phyloP scores from a whole-genome alignment of 345 rosid genomes.

The Lumnitzera racemosa region DNA sequence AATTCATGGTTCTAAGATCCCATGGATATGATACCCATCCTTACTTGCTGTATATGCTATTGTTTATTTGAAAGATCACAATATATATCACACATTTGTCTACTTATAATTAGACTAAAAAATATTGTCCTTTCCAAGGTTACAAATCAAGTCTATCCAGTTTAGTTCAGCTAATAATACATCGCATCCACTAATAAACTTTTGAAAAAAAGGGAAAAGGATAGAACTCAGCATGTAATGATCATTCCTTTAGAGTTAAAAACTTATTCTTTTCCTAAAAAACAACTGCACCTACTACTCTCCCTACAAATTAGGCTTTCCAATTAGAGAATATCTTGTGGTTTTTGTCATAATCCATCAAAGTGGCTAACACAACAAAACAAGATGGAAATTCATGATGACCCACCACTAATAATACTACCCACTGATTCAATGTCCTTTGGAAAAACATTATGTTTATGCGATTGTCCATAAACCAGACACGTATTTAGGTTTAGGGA shows the following conservation, averaged over 20 bases:
- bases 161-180: too few species aligned
- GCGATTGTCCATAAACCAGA: slow-evolving; percentile 13
- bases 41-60: too few species aligned
- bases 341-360: slow-evolving; percentile 10
- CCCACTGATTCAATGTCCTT: neutral
- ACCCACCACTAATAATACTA: slow-evolving; percentile 25
- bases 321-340: slow-evolving; percentile 4
- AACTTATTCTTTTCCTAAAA: neutral
- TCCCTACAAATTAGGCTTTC: slow-evolving; percentile 13
- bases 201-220: too few species aligned
- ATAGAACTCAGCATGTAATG: neutral
- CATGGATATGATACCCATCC: too few species aligned
- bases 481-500: slow-evolving; percentile 12
- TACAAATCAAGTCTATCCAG: too few species aligned
- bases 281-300: neutral
- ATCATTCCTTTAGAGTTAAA: neutral
- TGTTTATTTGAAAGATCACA: too few species aligned
- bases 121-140: too few species aligned
- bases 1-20: too few species aligned
- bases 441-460: slow-evolving; percentile 1
- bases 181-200: too few species aligned
- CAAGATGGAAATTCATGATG: slow-evolving; percentile 8
- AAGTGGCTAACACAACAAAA: slow-evolving; percentile 9
- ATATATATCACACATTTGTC: too few species aligned
- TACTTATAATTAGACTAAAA: too few species aligned